Base-by-base conservation (phyloP, 2,329 filamentous ascomycete species). In the Beauveria australis region DNA sequence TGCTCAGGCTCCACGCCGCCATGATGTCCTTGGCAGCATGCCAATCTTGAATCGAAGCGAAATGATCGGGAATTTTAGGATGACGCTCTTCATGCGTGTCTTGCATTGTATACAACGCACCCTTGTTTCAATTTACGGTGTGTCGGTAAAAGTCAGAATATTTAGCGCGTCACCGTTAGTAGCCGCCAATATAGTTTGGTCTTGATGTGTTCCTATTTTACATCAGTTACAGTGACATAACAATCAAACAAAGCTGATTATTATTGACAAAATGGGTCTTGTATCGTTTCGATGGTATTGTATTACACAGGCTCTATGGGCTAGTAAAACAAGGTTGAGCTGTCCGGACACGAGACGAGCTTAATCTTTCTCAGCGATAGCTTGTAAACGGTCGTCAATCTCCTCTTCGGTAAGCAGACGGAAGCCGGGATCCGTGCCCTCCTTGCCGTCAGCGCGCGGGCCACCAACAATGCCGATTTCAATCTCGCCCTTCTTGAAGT, bases 401-500 rank as follows among this genome's bases (percentile, higher is more conserved):
- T 99, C 93, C 41, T 97, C 92, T 77, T 97, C 93, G 33, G 90
- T 96, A 75, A 99, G 82, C 68, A 87, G 89, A 74, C 92, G 87
- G 82, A 99, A 99, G 64, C 80, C 81, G 54, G 88, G 76, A 70
- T 91, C 84, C 64, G 88, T 89, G 66, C 91, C 91, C 74, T 95
- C 89, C 77, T 89, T 83, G 67, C 92, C 93, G 71, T 96, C 91
- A 62, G 81, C 77, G 69, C 86, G 84, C 61, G 93, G 92, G 33
- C 92, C 93, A 66, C 94, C 94, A 59, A 97, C 94, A 71, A 99
- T 92, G 65, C 94, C 94, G 76, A 99, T 91, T 79, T 99, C 94
- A 74, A 99, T 88, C 81, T 99, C 94, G 69, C 89, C 89, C 83
- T 97, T 97, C 85, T 99, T 99, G 82, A 99, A 99, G 75, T 99